A percentile compares a stretch with the other conserved stretches of the same genome.
Evolutionary conservation across 148 eudicot genomes (phyloP).

Genomic region (Oxyria digyna): DNA sequence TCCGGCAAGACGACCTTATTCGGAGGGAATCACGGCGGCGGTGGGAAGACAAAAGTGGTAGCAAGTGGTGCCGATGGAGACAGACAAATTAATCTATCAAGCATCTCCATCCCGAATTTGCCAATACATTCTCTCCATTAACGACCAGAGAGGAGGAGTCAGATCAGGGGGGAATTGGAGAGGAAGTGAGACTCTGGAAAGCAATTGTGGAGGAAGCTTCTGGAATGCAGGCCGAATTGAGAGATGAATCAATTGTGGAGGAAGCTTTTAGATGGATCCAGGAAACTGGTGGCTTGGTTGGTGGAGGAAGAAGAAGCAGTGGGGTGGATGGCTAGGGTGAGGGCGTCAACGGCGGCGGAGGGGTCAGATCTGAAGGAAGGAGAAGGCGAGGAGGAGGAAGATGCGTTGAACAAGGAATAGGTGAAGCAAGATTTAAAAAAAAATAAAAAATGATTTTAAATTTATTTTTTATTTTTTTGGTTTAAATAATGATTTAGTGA

Average conservation of each 20-base stretch:
- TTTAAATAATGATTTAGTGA: too few relatives aligned
- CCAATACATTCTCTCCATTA: conserved; percentile 3
- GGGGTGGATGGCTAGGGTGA: too few relatives aligned
- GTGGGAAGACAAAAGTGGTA: conserved; percentile 30
- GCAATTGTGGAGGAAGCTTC: conserved; percentile 50
- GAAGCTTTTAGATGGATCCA: too few relatives aligned
- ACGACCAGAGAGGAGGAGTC: conserved; percentile 23
- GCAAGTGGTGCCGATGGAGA: conserved; percentile 65
- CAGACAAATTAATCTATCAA: conserved; percentile 27
- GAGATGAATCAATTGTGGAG: conserved; percentile 34
- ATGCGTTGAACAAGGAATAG: too few relatives aligned
- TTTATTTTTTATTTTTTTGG: too few relatives aligned
- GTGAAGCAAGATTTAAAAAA: too few relatives aligned
- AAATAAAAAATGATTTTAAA: too few relatives aligned
- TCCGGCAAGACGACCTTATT: conserved; percentile 32
- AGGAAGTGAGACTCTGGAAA: conserved; percentile 44
- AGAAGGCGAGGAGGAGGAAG: too few relatives aligned
- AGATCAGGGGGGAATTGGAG: conserved; percentile 18
- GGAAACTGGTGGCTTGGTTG: too few relatives aligned
- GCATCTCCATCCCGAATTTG: conserved; percentile 17
- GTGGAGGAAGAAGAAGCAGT: too few relatives aligned
- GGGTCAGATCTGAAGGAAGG: too few relatives aligned
- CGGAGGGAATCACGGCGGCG: conserved; percentile 47
- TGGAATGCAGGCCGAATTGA: conserved; percentile 29
- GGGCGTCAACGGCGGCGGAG: too few relatives aligned